Evolutionary conservation across 2,329 filamentous ascomycete genomes (phyloP), one percentile per base, ranked within the genome.

Genomic region (Xylariaceae sp.): DNA sequence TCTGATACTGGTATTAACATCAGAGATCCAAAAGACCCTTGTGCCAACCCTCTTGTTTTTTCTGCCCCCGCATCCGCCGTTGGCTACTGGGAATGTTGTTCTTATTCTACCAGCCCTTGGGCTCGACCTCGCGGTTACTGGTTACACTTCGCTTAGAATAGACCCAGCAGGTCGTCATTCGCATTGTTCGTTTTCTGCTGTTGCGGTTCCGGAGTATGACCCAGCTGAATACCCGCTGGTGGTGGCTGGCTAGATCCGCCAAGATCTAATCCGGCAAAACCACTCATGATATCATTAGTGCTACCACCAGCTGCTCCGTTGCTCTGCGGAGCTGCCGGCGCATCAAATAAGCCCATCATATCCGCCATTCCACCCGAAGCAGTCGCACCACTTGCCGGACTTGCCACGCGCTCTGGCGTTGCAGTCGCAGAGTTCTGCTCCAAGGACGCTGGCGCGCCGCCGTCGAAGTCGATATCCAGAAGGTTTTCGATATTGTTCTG

Each of bases 381-480:
- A 9, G 45, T 3, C 62, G 42, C 11, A 57, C 59, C 43, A 60
- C 60, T 68, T 6, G 72, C 64, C 3, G 85, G 85, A 50, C 83
- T 87, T 29, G 76, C 78, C 17, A 84, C 74, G 39, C 85, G 72
- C 49, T 85, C 81, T 4, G 85, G 85, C 22, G 85, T 89, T 30
- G 77, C 80, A 7, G 78, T 57, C 22, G 61, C 59, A 19, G 60
- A 69, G 42, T 69, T 63, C 45, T 72, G 67, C 51, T 90, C 85
- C 38, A 88, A 76, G 11, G 87, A 91, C n/a, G 93, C 91, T 3
- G 91, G 91, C 3, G 87, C 90, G 3, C 87, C 85, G 19, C 91
- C 93, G 59, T 97, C 93, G 60, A 95, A 95, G 64, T 95, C 89
- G 56, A 95, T 95, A 57, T 98, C 93, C 42, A 98, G 77, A 16